Percentiles rank a stretch among this genome's conserved stretches.
These are phyloP conservation scores for Turritis glabra DNA, from an alignment of 345 rosid species.

Conservation along the genomic window DNA sequence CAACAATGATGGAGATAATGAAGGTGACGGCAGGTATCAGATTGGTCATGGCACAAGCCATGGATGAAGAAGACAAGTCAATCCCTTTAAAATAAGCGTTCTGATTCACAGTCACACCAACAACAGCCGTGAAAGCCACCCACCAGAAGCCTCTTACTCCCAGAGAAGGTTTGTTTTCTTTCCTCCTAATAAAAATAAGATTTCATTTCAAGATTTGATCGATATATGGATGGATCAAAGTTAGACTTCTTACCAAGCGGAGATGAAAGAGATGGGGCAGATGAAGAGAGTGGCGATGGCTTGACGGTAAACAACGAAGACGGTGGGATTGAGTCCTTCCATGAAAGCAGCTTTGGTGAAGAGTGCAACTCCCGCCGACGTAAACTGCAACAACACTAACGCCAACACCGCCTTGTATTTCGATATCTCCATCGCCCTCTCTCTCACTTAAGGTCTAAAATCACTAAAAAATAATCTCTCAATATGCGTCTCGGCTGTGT, in stretches of 20 bases:
- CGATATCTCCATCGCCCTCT: conserved; percentile 13
- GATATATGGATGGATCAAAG: neutral
- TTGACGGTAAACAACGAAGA: conserved; percentile 51
- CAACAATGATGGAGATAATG: conserved; percentile 41
- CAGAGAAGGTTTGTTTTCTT: conserved; percentile 33
- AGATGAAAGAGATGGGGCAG: conserved; percentile 41
- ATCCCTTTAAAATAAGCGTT: conserved; percentile 45
- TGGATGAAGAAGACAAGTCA: conserved; percentile 45
- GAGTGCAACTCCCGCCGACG: conserved; percentile 41
- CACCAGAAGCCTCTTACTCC: conserved; percentile 41
- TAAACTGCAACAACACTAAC: conserved; percentile 36
- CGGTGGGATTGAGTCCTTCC: conserved; percentile 43
- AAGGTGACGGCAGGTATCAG: conserved; percentile 50
- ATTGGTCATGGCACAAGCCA: conserved; percentile 47
- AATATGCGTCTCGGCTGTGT: neutral
- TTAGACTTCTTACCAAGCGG: conserved; percentile 36
- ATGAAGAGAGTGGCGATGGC: conserved; percentile 47
- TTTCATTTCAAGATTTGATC: too few species aligned
- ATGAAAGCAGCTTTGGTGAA: conserved; percentile 41
- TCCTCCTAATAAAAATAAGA: conserved; percentile 22
- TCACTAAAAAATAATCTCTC: neutral
- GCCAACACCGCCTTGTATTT: conserved; percentile 43
- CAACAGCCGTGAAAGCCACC: conserved; percentile 44
- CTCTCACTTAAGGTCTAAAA: neutral
- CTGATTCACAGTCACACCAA: conserved; percentile 44